Conservation (phyloP, 106 monocot genomes). For the Acorus gramineus region DNA sequence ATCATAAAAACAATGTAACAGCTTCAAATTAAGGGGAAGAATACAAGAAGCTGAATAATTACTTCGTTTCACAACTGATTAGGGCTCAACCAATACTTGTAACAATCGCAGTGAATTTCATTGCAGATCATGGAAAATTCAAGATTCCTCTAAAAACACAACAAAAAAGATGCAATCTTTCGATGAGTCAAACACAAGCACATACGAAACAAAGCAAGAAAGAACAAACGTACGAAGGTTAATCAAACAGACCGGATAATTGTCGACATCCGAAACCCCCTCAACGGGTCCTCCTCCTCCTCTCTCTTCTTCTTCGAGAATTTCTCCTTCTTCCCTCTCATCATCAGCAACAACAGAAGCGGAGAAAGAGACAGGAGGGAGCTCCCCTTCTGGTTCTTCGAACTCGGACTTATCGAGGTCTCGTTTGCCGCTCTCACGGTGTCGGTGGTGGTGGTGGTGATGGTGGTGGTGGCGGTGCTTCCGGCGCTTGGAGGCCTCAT, state of each 20-base stretch:
- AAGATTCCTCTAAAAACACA: too few relatives aligned
- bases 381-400: neutral
- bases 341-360: conserved; percentile 11
- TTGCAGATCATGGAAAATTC: too few relatives aligned
- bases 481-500: conserved; percentile 37
- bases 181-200: too few relatives aligned
- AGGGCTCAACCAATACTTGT: too few relatives aligned
- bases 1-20: too few relatives aligned
- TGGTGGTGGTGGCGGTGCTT: conserved; percentile 42
- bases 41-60: too few relatives aligned
- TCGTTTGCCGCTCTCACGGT: conserved; percentile 16
- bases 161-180: too few relatives aligned
- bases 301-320: conserved; percentile 48
- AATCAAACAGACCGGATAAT: conserved; percentile 24
- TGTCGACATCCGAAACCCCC: conserved; percentile 2
- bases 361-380: neutral
- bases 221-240: conserved; percentile 3
- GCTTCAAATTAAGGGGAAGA: too few relatives aligned
- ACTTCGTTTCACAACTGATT: too few relatives aligned
- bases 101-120: too few relatives aligned
- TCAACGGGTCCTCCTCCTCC: conserved; percentile 1
- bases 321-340: conserved; percentile 83
- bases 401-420: conserved; percentile 13
- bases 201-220: neutral
- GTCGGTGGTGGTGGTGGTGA: conserved; percentile 25